Base-by-base conservation (phyloP, 108 stramenopile genomes). In the Conticribra weissflogii region DNA sequence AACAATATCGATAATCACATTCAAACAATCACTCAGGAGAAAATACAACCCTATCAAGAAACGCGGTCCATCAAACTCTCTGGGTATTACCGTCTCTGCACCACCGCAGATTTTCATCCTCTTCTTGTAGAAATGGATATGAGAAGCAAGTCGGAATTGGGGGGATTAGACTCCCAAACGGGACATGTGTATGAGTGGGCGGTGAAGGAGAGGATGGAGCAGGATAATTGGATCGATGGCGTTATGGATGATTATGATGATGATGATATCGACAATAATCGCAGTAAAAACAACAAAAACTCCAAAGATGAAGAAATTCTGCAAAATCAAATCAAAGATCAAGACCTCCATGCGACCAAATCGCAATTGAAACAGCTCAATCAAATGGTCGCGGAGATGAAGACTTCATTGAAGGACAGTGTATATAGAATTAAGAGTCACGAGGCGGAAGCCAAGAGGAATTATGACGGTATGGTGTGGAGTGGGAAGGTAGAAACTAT, bases 61-160 rank as follows among this genome's bases (percentile, higher is more conserved):
- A 79, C 78, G 15, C 15, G 51, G 16, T 17, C 46, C 9, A 59
- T 74, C 31, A 15, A 27, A 2, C n/a, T 44, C 1, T 15, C 41
- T 47, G 78, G 78, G 8, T 79, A 67, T 66, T 79, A 79, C 68
- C 50, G 78, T 41, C 7, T 79, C 21, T 79, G 78, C 49, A 72
- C 60, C 15, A 41, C 29, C 12, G 25, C 32, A 0, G 50, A 51
- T 0, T 74, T 57, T 12, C 36, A 62, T 54, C 71, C 62, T 1
- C 7, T 79, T 1, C 34, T 68, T 32, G 72, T 79, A 0, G 78
- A 79, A 27, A 74, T 79, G 66, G 72, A 79, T 56, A 59, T 67
- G 44, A 45, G 78, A 15, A 69, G 54, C 19, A 25, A 19, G 27
- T 4, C 0, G 1, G 33, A 21, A 19, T 47, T 74, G 34, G 54